phyloP scores from a whole-genome alignment of 768 basidiomycete species.

The Mycena albidolilacea region DNA sequence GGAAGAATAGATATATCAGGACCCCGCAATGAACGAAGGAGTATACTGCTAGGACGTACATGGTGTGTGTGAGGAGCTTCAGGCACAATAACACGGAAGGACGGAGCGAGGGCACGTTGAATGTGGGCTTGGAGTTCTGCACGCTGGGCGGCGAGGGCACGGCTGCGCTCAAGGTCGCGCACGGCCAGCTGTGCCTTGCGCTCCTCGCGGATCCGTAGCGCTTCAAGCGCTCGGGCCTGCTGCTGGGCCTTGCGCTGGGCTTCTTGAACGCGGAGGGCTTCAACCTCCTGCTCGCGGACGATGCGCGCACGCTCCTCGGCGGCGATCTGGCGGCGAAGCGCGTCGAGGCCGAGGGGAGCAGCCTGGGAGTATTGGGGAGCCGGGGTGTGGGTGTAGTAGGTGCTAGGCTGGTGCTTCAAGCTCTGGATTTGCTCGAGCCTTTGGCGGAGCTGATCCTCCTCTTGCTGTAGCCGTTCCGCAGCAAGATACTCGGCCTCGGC shows the following conservation, averaged over 20 bases:
- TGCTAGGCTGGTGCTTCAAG: slow-evolving; percentile 31
- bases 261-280: slow-evolving; percentile 39
- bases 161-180: slow-evolving; percentile 31
- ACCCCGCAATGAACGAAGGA: neutral
- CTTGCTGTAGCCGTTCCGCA: slow-evolving; percentile 49
- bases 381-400: slow-evolving; percentile 1
- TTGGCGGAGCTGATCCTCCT: slow-evolving; percentile 49
- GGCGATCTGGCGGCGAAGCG: slow-evolving; percentile 32
- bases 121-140: slow-evolving; percentile 27
- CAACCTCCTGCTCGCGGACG: slow-evolving; percentile 38
- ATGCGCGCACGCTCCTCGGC: slow-evolving; percentile 33
- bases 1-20: neutral
- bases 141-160: slow-evolving; percentile 31
- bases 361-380: neutral
- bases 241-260: slow-evolving; percentile 7
- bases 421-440: slow-evolving; percentile 44
- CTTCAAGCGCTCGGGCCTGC: slow-evolving; percentile 25
- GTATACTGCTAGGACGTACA: slow-evolving; percentile 19
- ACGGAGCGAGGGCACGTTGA: slow-evolving; percentile 11
- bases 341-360: slow-evolving; percentile 25
- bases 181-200: slow-evolving; percentile 25
- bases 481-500: slow-evolving; percentile 56
- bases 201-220: slow-evolving; percentile 21
- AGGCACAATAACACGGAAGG: slow-evolving; percentile 9
- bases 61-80: slow-evolving; percentile 1